Evolutionary conservation across 2,329 filamentous ascomycete genomes (phyloP), one percentile per base, ranked within the genome.

Genomic region (Penicillium griseofulvum): DNA sequence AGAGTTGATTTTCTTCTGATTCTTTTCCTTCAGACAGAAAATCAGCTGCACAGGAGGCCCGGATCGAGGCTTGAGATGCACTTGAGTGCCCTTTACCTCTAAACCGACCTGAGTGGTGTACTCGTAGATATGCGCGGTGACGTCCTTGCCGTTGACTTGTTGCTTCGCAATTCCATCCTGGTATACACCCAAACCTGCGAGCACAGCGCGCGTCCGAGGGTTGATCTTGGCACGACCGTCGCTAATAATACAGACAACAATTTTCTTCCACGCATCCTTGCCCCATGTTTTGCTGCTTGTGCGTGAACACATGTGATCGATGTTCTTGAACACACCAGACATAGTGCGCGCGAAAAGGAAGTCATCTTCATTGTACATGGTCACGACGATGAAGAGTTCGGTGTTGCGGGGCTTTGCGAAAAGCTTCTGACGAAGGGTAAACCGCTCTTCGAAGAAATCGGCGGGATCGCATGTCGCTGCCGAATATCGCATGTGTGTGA

Each of bases 1-100:
- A 0, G 94, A 97, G 73, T 99, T 99, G 83, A 99, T 99, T 82
- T 99, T 99, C 81, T 99, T 99, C 78, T 97, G 92, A 72, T 99
- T 99, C 84, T 97, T 97, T 72, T 99, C 94, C 80, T 99, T 99
- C 58, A 99, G 76, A 73, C 94, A 99, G 80, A 99, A 99, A 5
- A 99, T 84, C 79, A 99, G 88, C 77, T 99, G 94, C 2, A 99
- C 90, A 0, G 94, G 93, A 59, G 94, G 91, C 57, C 89, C 84
- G 6, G 82, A 88, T 68, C 91, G 90, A 44, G 88, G 87, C 59
- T 94, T 90, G 47, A 97, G 81, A 45, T 87, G 83, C 9, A 97
- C 93, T 39, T 96, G 84, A 57, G 89, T 88, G 65, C 93, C 95
- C 79, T 96, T 96, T 71, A 97, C 86, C 68, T 90, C 86, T 68